These are phyloP conservation scores for Wickerhamomyces sydowiorum DNA, from an alignment of 805 yeast species.

Conservation along the genomic window DNA sequence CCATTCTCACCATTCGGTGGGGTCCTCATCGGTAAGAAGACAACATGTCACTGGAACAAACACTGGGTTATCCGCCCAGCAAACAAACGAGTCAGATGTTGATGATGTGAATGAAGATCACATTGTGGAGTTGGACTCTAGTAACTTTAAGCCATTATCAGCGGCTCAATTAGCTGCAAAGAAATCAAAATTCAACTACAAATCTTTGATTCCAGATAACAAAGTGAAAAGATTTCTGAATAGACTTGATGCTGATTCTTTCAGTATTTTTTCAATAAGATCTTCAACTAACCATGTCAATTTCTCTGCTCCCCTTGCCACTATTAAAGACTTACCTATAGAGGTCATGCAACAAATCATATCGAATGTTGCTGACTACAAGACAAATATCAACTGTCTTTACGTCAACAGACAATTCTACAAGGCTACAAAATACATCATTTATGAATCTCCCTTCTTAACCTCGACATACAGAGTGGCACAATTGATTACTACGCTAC, in stretches of 20 bases:
- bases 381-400: constrained; percentile 38
- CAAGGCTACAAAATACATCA: constrained; percentile 41
- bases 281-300: constrained; percentile 4
- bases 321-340: constrained; percentile 25
- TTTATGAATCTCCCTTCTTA: constrained; percentile 51
- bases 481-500: constrained; percentile 68
- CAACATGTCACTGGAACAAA: too few relatives aligned
- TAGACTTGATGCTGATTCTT: constrained; percentile 26
- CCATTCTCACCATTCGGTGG: too few relatives aligned
- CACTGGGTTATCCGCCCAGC: constrained; percentile 1
- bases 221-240: constrained; percentile 21
- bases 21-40: too few relatives aligned
- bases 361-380: constrained; percentile 28
- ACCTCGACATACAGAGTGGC: constrained; percentile 75
- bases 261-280: constrained; percentile 24
- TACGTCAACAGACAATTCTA: constrained; percentile 48
- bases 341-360: constrained; percentile 26
- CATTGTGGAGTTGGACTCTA: not conserved
- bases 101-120: constrained; percentile 6
- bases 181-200: constrained; percentile 15
- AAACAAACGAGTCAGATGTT: not conserved
- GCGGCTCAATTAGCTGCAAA: too few relatives aligned
- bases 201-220: constrained; percentile 14
- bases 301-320: constrained; percentile 7
- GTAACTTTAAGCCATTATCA: too few relatives aligned